Base-by-base conservation (phyloP, 2,329 filamentous ascomycete species). In the Periglandula ipomoeae region DNA sequence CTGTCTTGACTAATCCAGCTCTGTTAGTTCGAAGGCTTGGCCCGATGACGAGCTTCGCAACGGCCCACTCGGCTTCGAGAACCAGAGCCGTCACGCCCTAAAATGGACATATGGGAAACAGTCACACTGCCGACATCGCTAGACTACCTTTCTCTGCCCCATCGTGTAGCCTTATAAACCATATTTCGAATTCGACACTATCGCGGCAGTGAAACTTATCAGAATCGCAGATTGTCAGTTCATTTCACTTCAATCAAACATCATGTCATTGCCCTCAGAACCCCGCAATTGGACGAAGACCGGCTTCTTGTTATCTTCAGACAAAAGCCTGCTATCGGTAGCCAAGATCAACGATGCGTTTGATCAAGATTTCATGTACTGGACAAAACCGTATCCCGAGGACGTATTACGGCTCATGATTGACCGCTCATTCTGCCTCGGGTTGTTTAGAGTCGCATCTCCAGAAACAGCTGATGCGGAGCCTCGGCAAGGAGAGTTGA, bases 301-400 rank as follows among this genome's bases (percentile, higher is more conserved):
- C 34, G 62, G 65, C n/a, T 80, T 74, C 55, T n/a, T n/a, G 54
- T 76, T 82, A 58, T 81, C 79, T 1, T 81, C 77, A 2, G 70
- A 82, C 49, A 65, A 67, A 0, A 58, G 58, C 1, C 68, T 76
- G 9, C 62, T 84, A 43, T 70, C 78, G 6, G 59, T 75, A 10
- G 55, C 68, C 8, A 67, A 68, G 5, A 63, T 84, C 72, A n/a
- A 73, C 44, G 61, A 61, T 1, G 73, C 73, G 0, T 73, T 80
- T 48, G 67, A 55, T 5, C 73, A 72, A 0, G 70, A 76, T 4
- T 57, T 71, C 22, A 61, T 82, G 48, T 79, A 78, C 65, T 82
- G 80, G 78, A 68, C 74, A 1, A 67, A 67, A n/a, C 52, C 70
- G 0, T 55, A 77, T 1, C 67, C 77, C 0, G 64, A 70, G 2